Evolutionary conservation across 192 early-diverging fungal species (phyloP).

Genomic region (Pilobolus umbonatus): DNA sequence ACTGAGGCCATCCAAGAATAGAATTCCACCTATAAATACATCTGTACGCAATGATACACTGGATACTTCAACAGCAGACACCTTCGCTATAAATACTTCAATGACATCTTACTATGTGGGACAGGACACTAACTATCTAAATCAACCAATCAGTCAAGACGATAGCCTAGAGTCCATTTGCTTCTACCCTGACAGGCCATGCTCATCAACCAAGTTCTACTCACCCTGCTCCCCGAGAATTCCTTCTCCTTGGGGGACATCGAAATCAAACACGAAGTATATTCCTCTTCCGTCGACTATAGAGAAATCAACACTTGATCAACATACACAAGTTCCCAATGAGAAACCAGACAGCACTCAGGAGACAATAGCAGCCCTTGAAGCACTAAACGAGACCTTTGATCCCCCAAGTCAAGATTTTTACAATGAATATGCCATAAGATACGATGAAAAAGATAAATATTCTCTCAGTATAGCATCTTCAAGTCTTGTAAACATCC

Average conservation of each 20-base stretch:
- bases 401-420: neutral
- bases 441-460: neutral
- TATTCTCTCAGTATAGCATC: conserved; percentile 25
- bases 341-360: neutral
- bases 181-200: too few species aligned
- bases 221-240: conserved; percentile 3
- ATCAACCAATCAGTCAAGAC: too few species aligned
- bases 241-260: conserved; percentile 14
- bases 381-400: neutral
- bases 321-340: neutral
- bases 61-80: too few species aligned
- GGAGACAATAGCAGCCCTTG: neutral
- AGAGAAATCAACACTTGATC: neutral
- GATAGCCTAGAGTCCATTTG: too few species aligned
- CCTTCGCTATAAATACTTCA: too few species aligned
- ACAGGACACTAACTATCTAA: too few species aligned
- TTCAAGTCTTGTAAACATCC: conserved; percentile 19
- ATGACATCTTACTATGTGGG: too few species aligned
- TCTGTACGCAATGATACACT: too few species aligned
- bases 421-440: too few species aligned
- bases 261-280: neutral
- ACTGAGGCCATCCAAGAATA: too few species aligned
- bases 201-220: neutral
- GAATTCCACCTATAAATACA: too few species aligned
- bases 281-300: too few species aligned